Conservation (phyloP, 257 asterid genomes). For the Rehmannia glutinosa region DNA sequence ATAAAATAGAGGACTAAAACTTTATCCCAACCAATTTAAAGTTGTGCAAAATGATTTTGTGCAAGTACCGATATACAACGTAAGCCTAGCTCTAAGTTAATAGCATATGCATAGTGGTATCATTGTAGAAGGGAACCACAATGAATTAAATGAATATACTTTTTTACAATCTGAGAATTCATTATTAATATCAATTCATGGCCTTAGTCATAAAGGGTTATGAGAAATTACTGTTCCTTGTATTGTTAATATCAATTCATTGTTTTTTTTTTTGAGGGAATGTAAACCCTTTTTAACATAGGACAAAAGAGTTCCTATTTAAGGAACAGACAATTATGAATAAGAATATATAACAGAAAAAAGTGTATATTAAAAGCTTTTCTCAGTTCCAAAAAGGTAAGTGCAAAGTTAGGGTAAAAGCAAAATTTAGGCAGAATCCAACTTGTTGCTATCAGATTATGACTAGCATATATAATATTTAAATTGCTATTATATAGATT, state of each 20-base stretch:
- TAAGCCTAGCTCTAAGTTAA: too few relatives aligned
- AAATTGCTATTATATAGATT: not conserved
- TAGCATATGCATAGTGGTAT: too few relatives aligned
- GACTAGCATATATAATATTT: not conserved
- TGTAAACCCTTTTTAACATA: slow-evolving; percentile 11
- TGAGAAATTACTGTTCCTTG: slow-evolving; percentile 8
- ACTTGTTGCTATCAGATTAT: slow-evolving; percentile 14
- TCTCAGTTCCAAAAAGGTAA: slow-evolving; percentile 8
- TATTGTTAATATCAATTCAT: not conserved
- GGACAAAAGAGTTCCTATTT: slow-evolving; percentile 23
- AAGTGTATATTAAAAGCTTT: not conserved
- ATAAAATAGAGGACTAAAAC: too few relatives aligned
- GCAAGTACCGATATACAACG: too few relatives aligned
- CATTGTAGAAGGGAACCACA: too few relatives aligned
- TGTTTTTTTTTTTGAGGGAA: not conserved
- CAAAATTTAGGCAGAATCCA: slow-evolving; percentile 28
- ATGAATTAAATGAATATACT: too few relatives aligned
- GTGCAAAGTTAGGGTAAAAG: slow-evolving; percentile 15
- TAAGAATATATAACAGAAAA: not conserved
- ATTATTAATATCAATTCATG: not conserved
- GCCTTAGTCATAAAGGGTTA: not conserved
- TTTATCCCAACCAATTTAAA: too few relatives aligned
- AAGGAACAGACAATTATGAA: slow-evolving; percentile 5
- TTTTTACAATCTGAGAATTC: too few relatives aligned
- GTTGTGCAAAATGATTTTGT: too few relatives aligned